Conservation (phyloP, 352 stramenopile species). For the Globisporangium canariense region DNA sequence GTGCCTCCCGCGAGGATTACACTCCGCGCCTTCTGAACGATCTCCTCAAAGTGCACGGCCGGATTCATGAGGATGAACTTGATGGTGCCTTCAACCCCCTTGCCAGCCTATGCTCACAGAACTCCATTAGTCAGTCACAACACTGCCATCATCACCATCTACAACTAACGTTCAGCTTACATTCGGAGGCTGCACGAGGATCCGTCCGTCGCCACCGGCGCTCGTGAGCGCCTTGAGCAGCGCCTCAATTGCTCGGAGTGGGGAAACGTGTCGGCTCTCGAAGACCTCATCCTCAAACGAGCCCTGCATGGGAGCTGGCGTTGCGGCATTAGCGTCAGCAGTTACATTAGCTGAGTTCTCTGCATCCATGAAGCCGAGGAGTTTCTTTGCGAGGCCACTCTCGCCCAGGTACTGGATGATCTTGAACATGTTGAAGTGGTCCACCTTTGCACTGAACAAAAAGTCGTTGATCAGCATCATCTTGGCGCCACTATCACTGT, state of each 20-base stretch:
- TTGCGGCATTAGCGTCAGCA: background rate
- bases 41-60: conserved; percentile 90
- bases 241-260: conserved; percentile 67
- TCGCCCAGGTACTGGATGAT: conserved; percentile 78
- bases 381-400: conserved; percentile 80
- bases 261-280: conserved; percentile 80
- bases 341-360: conserved; percentile 14
- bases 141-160: background rate
- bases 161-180: conserved; percentile 27
- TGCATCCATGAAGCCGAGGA: conserved; percentile 74
- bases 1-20: conserved; percentile 98
- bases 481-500: conserved; percentile 32
- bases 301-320: background rate
- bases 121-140: conserved; percentile 15
- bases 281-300: conserved; percentile 35
- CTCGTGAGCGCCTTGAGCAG: conserved; percentile 78
- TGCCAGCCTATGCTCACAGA: conserved; percentile 25
- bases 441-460: conserved; percentile 68
- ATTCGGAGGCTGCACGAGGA: conserved; percentile 61
- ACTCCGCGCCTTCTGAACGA: conserved; percentile 92
- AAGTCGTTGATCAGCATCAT: conserved; percentile 88
- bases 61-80: conserved; percentile 97
- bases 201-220: conserved; percentile 60
- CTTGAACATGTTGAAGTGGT: conserved; percentile 91
- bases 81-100: conserved; percentile 61